phyloP scores from a whole-genome alignment of 1,139 yeast species.

The Geotrichum histeridarum region DNA sequence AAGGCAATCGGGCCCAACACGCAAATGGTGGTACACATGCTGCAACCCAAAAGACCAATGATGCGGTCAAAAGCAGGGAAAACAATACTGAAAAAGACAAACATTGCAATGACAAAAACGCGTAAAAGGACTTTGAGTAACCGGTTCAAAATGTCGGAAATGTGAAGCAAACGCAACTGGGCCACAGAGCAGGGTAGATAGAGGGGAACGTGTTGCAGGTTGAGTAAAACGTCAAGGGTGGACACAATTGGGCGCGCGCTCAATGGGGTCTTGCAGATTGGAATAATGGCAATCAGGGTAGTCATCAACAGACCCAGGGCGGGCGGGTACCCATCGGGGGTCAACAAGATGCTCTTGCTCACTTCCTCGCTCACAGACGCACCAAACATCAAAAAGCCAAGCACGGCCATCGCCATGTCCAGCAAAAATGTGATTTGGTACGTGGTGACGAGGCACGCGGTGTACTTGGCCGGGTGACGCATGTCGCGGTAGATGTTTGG shows the following conservation, averaged over 20 bases:
- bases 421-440: slow-evolving; percentile 65
- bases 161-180: slow-evolving; percentile 3
- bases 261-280: slow-evolving; percentile 82
- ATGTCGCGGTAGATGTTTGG: slow-evolving; percentile 77
- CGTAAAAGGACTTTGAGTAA: slow-evolving; percentile 31
- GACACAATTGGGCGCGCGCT: slow-evolving; percentile 83
- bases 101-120: slow-evolving; percentile 40
- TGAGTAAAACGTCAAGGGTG: slow-evolving; percentile 50
- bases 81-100: slow-evolving; percentile 51
- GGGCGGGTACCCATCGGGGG: slow-evolving; percentile 62
- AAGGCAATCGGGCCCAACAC: slow-evolving; percentile 70
- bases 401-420: slow-evolving; percentile 68
- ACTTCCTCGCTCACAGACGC: slow-evolving; percentile 66
- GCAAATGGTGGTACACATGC: slow-evolving; percentile 76
- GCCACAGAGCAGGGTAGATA: background rate
- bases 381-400: slow-evolving; percentile 90
- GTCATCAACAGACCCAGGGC: slow-evolving; percentile 63
- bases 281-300: slow-evolving; percentile 69
- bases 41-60: slow-evolving; percentile 77
- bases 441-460: slow-evolving; percentile 48
- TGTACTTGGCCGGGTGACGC: slow-evolving; percentile 64
- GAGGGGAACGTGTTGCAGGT: slow-evolving; percentile 34
- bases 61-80: slow-evolving; percentile 77
- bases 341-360: slow-evolving; percentile 66
- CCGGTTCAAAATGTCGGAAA: slow-evolving; percentile 8